Percentiles rank a stretch among this genome's conserved stretches.
phyloP scores from a whole-genome alignment of 345 rosid genomes.

The Populus alba region DNA sequence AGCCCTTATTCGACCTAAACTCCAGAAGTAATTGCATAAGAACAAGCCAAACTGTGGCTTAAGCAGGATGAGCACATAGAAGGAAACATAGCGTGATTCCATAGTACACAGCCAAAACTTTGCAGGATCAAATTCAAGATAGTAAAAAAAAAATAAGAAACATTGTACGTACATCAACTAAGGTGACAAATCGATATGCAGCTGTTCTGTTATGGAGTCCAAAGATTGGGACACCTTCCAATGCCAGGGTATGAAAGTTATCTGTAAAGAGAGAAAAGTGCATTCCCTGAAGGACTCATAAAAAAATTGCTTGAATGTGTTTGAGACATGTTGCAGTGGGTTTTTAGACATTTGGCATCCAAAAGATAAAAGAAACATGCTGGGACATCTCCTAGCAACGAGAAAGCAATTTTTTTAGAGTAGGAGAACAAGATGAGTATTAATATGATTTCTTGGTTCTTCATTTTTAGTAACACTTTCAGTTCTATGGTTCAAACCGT shows the following conservation, averaged over 20 bases:
- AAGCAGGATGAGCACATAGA: neutral
- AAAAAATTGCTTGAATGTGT: neutral
- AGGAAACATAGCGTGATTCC: neutral
- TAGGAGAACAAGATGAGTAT: neutral
- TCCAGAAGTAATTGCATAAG: neutral
- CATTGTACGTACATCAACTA: constrained; percentile 69
- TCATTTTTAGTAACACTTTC: neutral
- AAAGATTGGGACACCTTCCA: constrained; percentile 79
- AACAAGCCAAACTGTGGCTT: neutral
- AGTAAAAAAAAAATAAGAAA: neutral
- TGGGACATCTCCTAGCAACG: neutral
- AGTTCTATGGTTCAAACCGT: neutral
- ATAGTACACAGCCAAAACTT: neutral
- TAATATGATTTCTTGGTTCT: neutral
- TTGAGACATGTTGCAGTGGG: neutral
- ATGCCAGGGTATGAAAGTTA: constrained; percentile 81
- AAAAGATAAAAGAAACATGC: neutral
- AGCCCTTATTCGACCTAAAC: neutral
- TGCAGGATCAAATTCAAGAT: neutral
- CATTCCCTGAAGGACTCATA: neutral
- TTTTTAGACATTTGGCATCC: neutral
- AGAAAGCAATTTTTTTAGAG: neutral
- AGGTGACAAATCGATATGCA: constrained; percentile 90
- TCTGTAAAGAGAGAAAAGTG: constrained; percentile 42
- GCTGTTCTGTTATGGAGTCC: constrained; percentile 83